Evolutionary conservation across 192 early-diverging fungal species (phyloP).

Genomic region (Powellomyces hirtus): DNA sequence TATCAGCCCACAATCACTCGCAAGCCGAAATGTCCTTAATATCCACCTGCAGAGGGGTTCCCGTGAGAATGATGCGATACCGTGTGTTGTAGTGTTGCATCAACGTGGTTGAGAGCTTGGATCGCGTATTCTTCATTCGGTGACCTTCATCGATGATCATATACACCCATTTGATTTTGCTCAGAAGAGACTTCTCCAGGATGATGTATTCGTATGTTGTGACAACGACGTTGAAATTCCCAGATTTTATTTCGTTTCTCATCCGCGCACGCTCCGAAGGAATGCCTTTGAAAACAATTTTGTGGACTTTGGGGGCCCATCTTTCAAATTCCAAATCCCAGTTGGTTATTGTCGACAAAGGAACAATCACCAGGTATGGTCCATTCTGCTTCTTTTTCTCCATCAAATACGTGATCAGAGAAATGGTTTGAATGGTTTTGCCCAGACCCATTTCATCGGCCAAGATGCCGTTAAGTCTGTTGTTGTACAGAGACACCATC

Average conservation of each 20-base stretch:
- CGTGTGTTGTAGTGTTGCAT: slow-evolving; percentile 85
- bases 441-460: slow-evolving; percentile 91
- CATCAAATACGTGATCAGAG: slow-evolving; percentile 92
- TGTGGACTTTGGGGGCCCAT: slow-evolving; percentile 89
- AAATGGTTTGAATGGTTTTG: slow-evolving; percentile 90
- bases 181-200: slow-evolving; percentile 81
- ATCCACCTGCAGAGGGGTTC: slow-evolving; percentile 89
- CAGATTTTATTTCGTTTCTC: slow-evolving; percentile 66
- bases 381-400: slow-evolving; percentile 92
- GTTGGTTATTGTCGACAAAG: slow-evolving; percentile 93
- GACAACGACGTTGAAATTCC: slow-evolving; percentile 90
- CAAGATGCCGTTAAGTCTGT: slow-evolving; percentile 94
- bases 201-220: slow-evolving; percentile 99
- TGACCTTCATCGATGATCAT: slow-evolving; percentile 99
- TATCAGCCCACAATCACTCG: background rate
- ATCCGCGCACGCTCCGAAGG: slow-evolving; percentile 72
- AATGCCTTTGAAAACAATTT: slow-evolving; percentile 91
- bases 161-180: slow-evolving; percentile 94
- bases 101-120: slow-evolving; percentile 81
- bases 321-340: slow-evolving; percentile 97
- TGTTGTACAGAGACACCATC: slow-evolving; percentile 99
- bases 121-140: slow-evolving; percentile 94
- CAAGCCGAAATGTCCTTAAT: background rate
- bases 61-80: slow-evolving; percentile 94
- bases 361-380: slow-evolving; percentile 95